phyloP scores from a whole-genome alignment of 176 grass and related monocot genomes.

The Eragrostis curvula region DNA sequence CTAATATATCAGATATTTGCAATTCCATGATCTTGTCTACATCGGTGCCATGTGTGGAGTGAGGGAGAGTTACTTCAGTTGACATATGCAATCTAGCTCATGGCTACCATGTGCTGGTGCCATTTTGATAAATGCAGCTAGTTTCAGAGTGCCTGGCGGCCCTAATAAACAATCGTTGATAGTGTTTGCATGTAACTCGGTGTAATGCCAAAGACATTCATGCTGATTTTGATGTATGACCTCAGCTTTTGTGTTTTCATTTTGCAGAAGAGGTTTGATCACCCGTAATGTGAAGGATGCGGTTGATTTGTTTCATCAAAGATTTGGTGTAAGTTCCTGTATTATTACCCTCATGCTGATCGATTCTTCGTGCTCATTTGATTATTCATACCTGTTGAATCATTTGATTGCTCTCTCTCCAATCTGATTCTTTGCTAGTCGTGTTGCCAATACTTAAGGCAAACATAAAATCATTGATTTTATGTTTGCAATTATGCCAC shows the following conservation, averaged over 20 bases:
- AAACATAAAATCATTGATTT: neutral
- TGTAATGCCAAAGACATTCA: neutral
- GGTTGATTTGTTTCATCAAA: slow-evolving; percentile 93
- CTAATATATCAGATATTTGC: neutral
- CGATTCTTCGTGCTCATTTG: neutral
- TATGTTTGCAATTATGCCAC: neutral
- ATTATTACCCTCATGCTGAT: neutral
- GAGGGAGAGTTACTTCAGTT: neutral
- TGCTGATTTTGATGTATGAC: slow-evolving; percentile 8
- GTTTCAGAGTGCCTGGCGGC: neutral
- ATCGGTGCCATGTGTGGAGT: neutral
- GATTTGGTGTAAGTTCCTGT: slow-evolving; percentile 80
- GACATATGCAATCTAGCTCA: neutral
- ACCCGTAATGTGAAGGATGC: slow-evolving; percentile 89
- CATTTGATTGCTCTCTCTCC: neutral
- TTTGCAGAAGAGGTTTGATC: slow-evolving; percentile 91
- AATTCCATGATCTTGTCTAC: neutral
- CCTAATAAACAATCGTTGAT: neutral
- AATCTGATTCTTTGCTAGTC: slow-evolving; percentile 1
- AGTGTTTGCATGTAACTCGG: neutral
- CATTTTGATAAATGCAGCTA: neutral
- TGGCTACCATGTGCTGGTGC: neutral
- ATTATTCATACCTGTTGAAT: neutral
- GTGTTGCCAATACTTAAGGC: neutral
- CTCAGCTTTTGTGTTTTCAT: neutral